Conservation (phyloP, 1,284 basidiomycete species). For the Cryptococcus maquisensis region DNA sequence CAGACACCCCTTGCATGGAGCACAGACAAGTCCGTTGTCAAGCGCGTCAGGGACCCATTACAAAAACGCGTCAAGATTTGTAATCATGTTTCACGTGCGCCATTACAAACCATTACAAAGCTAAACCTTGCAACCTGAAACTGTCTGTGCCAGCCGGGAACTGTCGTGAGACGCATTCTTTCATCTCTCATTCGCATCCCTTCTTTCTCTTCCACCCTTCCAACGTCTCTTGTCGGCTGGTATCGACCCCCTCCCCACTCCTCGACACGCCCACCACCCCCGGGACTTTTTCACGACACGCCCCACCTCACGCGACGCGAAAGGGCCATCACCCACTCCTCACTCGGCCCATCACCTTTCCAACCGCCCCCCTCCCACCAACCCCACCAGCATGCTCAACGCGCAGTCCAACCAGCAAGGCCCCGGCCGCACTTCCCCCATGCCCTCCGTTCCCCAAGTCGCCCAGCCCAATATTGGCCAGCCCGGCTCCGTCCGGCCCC, state of each 20-base stretch:
- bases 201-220: no score
- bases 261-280: not conserved
- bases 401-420: conserved; percentile 1
- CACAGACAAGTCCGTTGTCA: no score
- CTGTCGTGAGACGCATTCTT: no score
- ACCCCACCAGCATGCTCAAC: conserved; percentile 15
- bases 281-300: no score
- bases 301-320: no score
- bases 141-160: no score
- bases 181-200: not conserved
- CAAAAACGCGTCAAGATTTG: no score
- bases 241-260: not conserved
- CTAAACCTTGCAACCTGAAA: not conserved
- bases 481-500: conserved; percentile 24
- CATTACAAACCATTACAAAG: not conserved
- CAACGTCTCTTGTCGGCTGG: not conserved
- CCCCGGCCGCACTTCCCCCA: conserved; percentile 30
- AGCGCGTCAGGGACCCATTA: no score
- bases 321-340: not conserved
- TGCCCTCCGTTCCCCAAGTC: conserved; percentile 34
- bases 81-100: not conserved
- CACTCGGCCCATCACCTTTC: conserved; percentile 19
- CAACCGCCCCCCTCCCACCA: not conserved
- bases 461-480: conserved; percentile 32
- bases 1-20: no score